A percentile compares a stretch with the other conserved stretches of the same genome.
These are phyloP conservation scores for Cicer cuneatum DNA, from an alignment of 306 rosid genomes.

Conservation along the genomic window DNA sequence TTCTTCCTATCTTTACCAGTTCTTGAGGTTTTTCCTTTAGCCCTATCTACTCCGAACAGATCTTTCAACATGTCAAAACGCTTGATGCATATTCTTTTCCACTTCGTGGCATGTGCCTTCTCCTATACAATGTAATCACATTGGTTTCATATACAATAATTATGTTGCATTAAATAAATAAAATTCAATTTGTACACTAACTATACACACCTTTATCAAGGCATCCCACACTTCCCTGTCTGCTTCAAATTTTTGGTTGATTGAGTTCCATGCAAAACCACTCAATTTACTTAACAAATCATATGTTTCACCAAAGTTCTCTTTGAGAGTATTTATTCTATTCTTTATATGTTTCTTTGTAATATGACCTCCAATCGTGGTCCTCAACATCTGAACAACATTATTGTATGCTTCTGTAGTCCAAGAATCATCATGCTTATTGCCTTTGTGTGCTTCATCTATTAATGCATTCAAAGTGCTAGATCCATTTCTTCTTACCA, in stretches of 20 bases:
- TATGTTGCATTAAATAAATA: too few species aligned
- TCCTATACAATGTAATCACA: background rate
- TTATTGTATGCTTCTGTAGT: background rate
- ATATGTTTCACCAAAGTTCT: background rate
- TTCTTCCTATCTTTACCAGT: background rate
- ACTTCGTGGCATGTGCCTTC: background rate
- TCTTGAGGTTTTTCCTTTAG: background rate
- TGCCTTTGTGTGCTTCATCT: background rate
- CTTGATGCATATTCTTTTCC: background rate
- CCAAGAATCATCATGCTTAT: background rate
- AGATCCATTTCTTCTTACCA: background rate
- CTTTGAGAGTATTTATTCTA: too few species aligned
- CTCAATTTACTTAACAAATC: too few species aligned
- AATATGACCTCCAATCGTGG: background rate
- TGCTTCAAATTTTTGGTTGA: too few species aligned
- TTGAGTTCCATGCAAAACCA: too few species aligned
- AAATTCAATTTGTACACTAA: background rate
- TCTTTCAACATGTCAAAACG: background rate
- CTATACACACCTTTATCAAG: background rate
- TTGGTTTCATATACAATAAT: background rate
- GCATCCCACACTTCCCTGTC: too few species aligned
- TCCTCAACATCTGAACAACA: background rate
- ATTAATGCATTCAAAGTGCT: background rate
- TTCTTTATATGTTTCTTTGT: background rate
- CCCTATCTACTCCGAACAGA: background rate